Evolutionary conservation across 2,329 filamentous ascomycete genomes (phyloP).

Genomic region (Nothophaeocryptopus gaeumannii): DNA sequence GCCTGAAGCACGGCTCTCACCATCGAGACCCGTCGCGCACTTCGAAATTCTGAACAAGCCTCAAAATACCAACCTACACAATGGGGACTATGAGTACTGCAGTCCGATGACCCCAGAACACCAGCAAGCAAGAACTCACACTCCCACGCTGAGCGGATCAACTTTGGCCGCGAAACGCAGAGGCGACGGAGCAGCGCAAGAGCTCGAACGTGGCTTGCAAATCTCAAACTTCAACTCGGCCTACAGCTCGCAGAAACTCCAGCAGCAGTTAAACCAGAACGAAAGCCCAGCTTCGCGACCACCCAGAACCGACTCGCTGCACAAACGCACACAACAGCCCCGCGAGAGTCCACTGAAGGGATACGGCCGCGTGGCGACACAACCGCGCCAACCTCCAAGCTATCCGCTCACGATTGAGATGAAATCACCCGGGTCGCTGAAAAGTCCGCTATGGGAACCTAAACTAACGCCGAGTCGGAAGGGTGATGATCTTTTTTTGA

Average conservation of each 20-base stretch:
- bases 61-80: background rate
- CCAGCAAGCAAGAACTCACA: conserved; percentile 11
- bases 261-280: too few relatives aligned
- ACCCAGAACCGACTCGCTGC: conserved; percentile 6
- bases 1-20: conserved; percentile 15
- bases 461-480: conserved; percentile 64
- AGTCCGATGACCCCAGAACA: conserved; percentile 15
- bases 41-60: background rate
- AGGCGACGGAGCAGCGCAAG: conserved; percentile 35
- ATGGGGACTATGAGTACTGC: background rate
- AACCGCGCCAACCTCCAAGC: conserved; percentile 8
- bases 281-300: conserved; percentile 3
- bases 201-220: conserved; percentile 38
- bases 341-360: conserved; percentile 31
- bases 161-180: conserved; percentile 39
- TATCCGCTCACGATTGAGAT: conserved; percentile 18
- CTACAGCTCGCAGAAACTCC: background rate
- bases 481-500: conserved; percentile 61
- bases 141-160: conserved; percentile 24
- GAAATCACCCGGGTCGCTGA: conserved; percentile 20
- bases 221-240: conserved; percentile 25
- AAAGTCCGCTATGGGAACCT: conserved; percentile 59
- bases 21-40: background rate
- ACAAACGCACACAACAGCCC: conserved; percentile 1
- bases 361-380: conserved; percentile 26